phyloP scores from a whole-genome alignment of 2,329 filamentous ascomycete genomes.

The Verruconis gallopava region DNA sequence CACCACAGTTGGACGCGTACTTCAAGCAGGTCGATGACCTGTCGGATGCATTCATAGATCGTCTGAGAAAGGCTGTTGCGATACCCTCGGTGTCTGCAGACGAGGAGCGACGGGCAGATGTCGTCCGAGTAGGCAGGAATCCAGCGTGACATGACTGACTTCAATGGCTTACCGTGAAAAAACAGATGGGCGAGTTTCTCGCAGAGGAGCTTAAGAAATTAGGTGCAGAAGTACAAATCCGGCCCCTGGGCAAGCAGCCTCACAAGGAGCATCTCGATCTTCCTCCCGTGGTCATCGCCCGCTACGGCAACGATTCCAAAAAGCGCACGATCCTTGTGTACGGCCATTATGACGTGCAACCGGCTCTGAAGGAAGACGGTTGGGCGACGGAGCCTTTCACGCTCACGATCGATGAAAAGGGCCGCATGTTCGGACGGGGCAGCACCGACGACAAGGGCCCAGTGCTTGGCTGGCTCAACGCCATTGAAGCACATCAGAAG shows the following conservation, averaged over 20 bases:
- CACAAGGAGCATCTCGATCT: slow-evolving; percentile 82
- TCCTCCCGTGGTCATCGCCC: slow-evolving; percentile 80
- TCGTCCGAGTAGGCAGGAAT: slow-evolving; percentile 51
- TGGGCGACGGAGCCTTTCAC: slow-evolving; percentile 94
- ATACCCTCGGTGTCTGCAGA: slow-evolving; percentile 95
- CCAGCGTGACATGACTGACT: not conserved
- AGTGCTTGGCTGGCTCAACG: slow-evolving; percentile 93
- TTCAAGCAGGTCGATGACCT: slow-evolving; percentile 84
- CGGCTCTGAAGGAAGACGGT: slow-evolving; percentile 81
- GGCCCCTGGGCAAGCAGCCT: slow-evolving; percentile 81
- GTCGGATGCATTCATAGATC: slow-evolving; percentile 72
- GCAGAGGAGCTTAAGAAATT: slow-evolving; percentile 68
- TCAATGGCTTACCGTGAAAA: not conserved
- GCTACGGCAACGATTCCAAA: slow-evolving; percentile 82
- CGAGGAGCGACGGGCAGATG: slow-evolving; percentile 76
- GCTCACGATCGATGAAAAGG: slow-evolving; percentile 75
- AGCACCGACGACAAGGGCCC: slow-evolving; percentile 97
- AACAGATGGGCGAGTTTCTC: slow-evolving; percentile 80
- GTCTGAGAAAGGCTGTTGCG: slow-evolving; percentile 80
- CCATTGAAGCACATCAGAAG: slow-evolving; percentile 94
- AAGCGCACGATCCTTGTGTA: slow-evolving; percentile 96
- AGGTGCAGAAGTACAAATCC: slow-evolving; percentile 76
- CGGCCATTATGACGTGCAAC: slow-evolving; percentile 97
- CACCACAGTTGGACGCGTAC: slow-evolving; percentile 78
- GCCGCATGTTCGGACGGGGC: slow-evolving; percentile 89